These are phyloP conservation scores for Sanguinoderma infundibulare DNA, from an alignment of 1,284 basidiomycete genomes.

Conservation along the genomic window DNA sequence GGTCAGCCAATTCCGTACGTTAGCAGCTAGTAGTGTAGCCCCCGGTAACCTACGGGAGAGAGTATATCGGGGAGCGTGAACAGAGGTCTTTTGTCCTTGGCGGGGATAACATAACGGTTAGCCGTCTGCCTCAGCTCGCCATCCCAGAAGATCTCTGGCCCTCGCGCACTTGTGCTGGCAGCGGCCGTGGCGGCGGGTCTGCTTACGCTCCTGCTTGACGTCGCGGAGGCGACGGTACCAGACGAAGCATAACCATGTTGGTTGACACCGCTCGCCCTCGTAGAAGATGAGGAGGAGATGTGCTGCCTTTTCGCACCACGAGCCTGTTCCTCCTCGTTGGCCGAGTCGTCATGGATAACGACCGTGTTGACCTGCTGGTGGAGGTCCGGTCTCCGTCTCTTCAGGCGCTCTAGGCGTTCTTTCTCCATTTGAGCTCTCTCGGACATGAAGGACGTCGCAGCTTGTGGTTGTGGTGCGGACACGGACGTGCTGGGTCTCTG, in stretches of 20 bases:
- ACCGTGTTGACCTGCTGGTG: slow-evolving; percentile 22
- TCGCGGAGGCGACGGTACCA: slow-evolving; percentile 4
- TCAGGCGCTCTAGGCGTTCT: slow-evolving; percentile 66
- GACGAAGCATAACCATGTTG: slow-evolving; percentile 24
- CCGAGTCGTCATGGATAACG: slow-evolving; percentile 23
- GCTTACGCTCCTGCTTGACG: slow-evolving; percentile 2
- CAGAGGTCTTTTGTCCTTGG: slow-evolving; percentile 59
- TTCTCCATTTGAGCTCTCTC: slow-evolving; percentile 71
- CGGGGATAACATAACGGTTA: slow-evolving; percentile 58
- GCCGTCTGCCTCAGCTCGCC: slow-evolving; percentile 78
- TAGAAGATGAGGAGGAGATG: slow-evolving; percentile 41
- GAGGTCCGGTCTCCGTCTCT: slow-evolving; percentile 49
- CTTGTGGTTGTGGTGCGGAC: background rate
- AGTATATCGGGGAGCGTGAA: slow-evolving; percentile 71
- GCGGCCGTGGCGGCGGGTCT: background rate
- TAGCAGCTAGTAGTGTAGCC: too few species aligned
- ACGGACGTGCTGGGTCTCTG: background rate
- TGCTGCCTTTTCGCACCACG: slow-evolving; percentile 59
- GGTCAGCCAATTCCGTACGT: background rate
- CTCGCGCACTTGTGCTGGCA: slow-evolving; percentile 17
- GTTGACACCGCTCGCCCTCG: slow-evolving; percentile 28
- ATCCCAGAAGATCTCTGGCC: slow-evolving; percentile 54
- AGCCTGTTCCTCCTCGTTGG: slow-evolving; percentile 36
- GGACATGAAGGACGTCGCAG: slow-evolving; percentile 36
- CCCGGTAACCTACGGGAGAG: slow-evolving; percentile 51